Percentiles rank a stretch among this genome's conserved stretches.
Conservation (phyloP, 1,139 yeast species). For the Diutina siamensis region DNA sequence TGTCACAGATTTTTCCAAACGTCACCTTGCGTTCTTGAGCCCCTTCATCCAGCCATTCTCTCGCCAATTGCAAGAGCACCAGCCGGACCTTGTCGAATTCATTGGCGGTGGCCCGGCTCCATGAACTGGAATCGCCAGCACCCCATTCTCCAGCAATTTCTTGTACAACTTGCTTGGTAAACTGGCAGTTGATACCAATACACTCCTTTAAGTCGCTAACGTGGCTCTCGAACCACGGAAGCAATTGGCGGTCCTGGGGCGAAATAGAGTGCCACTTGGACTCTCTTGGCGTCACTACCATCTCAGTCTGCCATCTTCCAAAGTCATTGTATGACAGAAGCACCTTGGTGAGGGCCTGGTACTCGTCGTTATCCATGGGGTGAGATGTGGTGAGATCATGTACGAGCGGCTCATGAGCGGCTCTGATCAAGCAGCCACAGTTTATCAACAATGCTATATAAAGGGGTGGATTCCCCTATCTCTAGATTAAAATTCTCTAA, state of each 20-base stretch:
- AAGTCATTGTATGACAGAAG: conserved; percentile 27
- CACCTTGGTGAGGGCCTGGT: conserved; percentile 26
- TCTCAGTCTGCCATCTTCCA: conserved; percentile 24
- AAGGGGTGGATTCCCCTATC: too few species aligned
- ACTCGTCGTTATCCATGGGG: conserved; percentile 20
- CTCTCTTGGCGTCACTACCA: conserved; percentile 24
- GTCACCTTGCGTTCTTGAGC: conserved; percentile 35
- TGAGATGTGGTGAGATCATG: too few species aligned
- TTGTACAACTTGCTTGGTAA: conserved; percentile 35
- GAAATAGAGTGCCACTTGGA: conserved; percentile 22
- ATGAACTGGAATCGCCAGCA: conserved; percentile 17
- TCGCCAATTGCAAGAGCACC: conserved; percentile 47
- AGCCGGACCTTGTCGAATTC: conserved; percentile 56
- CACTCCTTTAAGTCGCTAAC: conserved; percentile 32
- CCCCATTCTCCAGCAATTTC: conserved; percentile 46
- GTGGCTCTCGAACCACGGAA: conserved; percentile 44
- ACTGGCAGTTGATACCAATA: conserved; percentile 37
- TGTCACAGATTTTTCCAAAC: conserved; percentile 34
- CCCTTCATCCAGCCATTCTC: conserved; percentile 75
- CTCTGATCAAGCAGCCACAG: background rate
- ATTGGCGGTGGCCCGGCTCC: conserved; percentile 32
- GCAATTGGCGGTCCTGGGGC: conserved; percentile 25
- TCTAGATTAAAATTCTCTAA: background rate
- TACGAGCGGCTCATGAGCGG: too few species aligned
- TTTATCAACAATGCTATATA: background rate